Conservation (phyloP, 2,329 filamentous ascomycete species). For the Incumbomyces delicatus region DNA sequence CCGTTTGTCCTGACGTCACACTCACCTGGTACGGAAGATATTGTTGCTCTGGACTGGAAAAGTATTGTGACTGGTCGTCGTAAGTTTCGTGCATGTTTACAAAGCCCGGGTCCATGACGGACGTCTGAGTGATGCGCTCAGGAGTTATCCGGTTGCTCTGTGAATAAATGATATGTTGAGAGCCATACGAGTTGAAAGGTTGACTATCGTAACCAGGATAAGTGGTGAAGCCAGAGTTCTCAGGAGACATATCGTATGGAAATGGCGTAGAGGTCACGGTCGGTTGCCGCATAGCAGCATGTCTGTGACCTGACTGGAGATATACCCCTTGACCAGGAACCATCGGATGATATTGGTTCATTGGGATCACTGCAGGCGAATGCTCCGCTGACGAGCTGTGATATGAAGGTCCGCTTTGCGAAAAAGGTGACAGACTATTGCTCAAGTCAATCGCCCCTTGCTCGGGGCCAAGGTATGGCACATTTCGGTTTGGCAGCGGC, state of each 20-base stretch:
- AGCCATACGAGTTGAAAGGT: not conserved
- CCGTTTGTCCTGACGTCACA: not conserved
- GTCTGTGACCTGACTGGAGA: not conserved
- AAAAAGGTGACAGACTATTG: conserved; percentile 21
- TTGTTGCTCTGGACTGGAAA: conserved; percentile 3
- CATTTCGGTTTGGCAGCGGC: conserved; percentile 36
- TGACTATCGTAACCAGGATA: not conserved
- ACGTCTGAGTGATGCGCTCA: not conserved
- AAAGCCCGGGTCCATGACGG: not conserved
- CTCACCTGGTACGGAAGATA: not conserved
- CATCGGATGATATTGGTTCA: not conserved
- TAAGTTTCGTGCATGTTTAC: conserved; percentile 1
- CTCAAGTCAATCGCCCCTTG: conserved; percentile 17
- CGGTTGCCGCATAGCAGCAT: not conserved
- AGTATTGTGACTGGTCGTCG: not conserved
- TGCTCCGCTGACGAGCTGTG: conserved; percentile 19
- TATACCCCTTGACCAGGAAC: not conserved
- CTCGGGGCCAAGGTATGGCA: conserved; percentile 20
- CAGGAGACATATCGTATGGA: not conserved
- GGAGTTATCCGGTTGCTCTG: not conserved
- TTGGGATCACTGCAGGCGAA: conserved; percentile 12
- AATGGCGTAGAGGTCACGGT: not conserved
- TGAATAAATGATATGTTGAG: conserved; percentile 2
- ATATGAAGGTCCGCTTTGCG: conserved; percentile 20
- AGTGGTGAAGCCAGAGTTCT: not conserved